Base-by-base conservation (phyloP, 2,329 filamentous ascomycete species). In the Metarhizium anisopliae region DNA sequence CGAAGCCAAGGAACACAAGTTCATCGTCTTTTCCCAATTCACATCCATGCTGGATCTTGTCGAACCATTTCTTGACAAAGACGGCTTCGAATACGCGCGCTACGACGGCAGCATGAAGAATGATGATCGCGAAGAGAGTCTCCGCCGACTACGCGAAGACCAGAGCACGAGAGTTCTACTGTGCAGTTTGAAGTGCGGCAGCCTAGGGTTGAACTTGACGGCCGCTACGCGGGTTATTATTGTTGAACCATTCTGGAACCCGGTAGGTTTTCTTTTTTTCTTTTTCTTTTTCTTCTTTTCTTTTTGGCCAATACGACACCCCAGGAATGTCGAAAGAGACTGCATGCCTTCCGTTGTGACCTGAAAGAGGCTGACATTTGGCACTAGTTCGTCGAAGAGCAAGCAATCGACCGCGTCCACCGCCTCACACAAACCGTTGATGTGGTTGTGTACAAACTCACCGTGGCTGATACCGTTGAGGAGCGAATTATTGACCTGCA, bases 161-260 rank as follows among this genome's bases (percentile, higher is more conserved):
- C 79, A 82, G 53, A 78, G 77, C 36, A 94, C 88, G 14, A 82
- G 94, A 6, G 84, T 99, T 4, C 75, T 99, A 50, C 84, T 99
- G 16, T 99, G 94, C 72, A 95, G 89, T 72, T 79, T 99, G 60
- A 94, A 95, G 65, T 97, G 94, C 65, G 94, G 94, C 60, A 92
- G 90, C 52, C 73, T 99, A 50, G 94, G 94, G 2, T 82, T 99
- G 32, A 99, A 99, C 70, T 77, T 99, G 54, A 99, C 94, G 6
- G 94, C 92, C 0, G 94, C 94, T 10, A 94, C 88, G 59, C 82
- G 94, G 18, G 94, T 99, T 3, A 85, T 99, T 53, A 95, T 99
- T 63, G 78, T 99, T 47, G 94, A 99, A 71, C 94, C 94, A 0
- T 99, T 99, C 72, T 99, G 94, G 94, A 99, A 99, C 70, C 94